These are phyloP conservation scores for Lolium rigidum DNA, from an alignment of 176 grass and related monocot species.

Conservation along the genomic window DNA sequence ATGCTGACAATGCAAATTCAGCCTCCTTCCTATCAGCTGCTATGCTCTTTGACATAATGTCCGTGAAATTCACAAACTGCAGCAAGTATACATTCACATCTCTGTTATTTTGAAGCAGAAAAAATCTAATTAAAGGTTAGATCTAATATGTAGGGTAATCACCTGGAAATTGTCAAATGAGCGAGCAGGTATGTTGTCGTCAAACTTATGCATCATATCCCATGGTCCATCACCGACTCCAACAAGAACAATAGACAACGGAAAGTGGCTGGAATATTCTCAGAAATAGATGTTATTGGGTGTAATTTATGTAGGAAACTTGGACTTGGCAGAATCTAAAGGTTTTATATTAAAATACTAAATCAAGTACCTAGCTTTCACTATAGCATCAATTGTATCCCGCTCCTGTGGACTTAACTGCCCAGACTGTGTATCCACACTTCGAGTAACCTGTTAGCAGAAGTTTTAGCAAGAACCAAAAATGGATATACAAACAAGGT, in stretches of 20 bases:
- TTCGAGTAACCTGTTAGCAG: slow-evolving; percentile 78
- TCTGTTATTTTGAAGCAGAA: slow-evolving; percentile 14
- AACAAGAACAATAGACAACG: slow-evolving; percentile 95
- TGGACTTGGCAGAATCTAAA: slow-evolving; percentile 26
- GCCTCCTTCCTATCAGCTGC: slow-evolving; percentile 82
- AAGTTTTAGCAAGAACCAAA: slow-evolving; percentile 33
- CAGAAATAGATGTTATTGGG: slow-evolving; percentile 22
- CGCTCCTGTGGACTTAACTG: slow-evolving; percentile 91
- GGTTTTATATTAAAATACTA: not conserved
- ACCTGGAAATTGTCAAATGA: slow-evolving; percentile 99
- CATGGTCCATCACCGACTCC: slow-evolving; percentile 98
- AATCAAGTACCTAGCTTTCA: slow-evolving; percentile 87
- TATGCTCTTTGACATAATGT: slow-evolving; percentile 96
- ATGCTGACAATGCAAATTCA: slow-evolving; percentile 87
- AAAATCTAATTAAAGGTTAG: not conserved
- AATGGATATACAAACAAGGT: not conserved
- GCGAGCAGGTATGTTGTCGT: slow-evolving; percentile 95
- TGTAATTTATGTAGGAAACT: not conserved
- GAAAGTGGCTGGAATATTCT: slow-evolving; percentile 64
- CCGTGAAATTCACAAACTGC: slow-evolving; percentile 99
- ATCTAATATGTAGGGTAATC: slow-evolving; percentile 27
- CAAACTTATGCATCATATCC: slow-evolving; percentile 99
- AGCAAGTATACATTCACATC: slow-evolving; percentile 33
- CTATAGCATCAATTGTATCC: slow-evolving; percentile 90
- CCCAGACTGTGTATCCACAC: slow-evolving; percentile 87